Evolutionary conservation across 2,329 filamentous ascomycete genomes (phyloP).

Genomic region (Diaporthe longicolla): DNA sequence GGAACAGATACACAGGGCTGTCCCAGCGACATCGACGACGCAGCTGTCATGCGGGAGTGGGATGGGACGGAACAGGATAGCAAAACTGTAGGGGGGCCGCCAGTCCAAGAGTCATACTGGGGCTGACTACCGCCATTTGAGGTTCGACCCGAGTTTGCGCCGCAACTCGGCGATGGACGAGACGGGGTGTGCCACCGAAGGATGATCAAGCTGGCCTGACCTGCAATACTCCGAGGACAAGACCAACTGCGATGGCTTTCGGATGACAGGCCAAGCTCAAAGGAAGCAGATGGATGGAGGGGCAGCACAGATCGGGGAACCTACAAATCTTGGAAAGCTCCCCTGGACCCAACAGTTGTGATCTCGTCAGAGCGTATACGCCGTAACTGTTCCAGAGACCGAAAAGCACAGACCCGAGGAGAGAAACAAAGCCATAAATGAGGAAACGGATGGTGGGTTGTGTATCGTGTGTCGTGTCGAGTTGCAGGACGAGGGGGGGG

Average conservation of each 20-base stretch:
- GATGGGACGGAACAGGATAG: background rate
- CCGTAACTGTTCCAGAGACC: slow-evolving; percentile 23
- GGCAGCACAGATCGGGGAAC: background rate
- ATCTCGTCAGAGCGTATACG: slow-evolving; percentile 27
- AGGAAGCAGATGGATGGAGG: background rate
- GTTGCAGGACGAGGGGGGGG: background rate
- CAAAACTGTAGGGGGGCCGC: background rate
- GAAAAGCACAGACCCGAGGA: slow-evolving; percentile 28
- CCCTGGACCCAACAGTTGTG: slow-evolving; percentile 18
- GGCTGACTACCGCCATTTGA: slow-evolving; percentile 5
- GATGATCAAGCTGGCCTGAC: background rate
- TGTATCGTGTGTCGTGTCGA: background rate
- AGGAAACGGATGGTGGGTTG: background rate
- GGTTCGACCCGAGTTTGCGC: slow-evolving; percentile 19
- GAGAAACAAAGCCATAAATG: slow-evolving; percentile 13
- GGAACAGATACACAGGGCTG: slow-evolving; percentile 6
- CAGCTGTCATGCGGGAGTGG: background rate
- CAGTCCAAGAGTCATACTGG: background rate
- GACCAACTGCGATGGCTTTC: background rate
- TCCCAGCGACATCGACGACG: background rate
- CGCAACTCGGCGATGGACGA: slow-evolving; percentile 8
- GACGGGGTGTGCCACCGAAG: background rate
- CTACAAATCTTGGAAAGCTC: slow-evolving; percentile 34
- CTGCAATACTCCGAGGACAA: background rate
- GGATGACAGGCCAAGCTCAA: slow-evolving; percentile 4